phyloP scores from a whole-genome alignment of 257 asterid genomes.

The Apocynum venetum region DNA sequence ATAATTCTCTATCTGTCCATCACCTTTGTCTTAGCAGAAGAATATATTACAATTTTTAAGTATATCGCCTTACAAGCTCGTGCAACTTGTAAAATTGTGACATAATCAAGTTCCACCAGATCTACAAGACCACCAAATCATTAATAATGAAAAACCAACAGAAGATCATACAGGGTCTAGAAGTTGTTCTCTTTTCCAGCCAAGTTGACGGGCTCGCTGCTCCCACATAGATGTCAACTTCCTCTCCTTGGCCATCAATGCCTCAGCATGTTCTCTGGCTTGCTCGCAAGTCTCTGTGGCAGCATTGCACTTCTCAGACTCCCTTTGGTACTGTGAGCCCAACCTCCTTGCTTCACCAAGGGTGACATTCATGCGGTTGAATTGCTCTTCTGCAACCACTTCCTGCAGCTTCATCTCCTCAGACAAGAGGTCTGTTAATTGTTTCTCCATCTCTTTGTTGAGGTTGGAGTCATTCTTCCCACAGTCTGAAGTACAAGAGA shows the following conservation, averaged over 20 bases:
- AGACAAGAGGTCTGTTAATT: slow-evolving; percentile 57
- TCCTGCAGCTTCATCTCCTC: slow-evolving; percentile 77
- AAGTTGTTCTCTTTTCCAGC: slow-evolving; percentile 1
- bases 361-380: slow-evolving; percentile 67
- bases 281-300: slow-evolving; percentile 56
- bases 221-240: slow-evolving; percentile 65
- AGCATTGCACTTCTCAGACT: slow-evolving; percentile 55
- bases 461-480: slow-evolving; percentile 1
- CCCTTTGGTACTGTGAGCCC: slow-evolving; percentile 45
- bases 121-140: neutral
- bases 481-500: slow-evolving; percentile 1
- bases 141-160: neutral
- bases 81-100: neutral
- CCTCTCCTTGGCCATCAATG: slow-evolving; percentile 55
- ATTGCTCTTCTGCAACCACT: slow-evolving; percentile 43
- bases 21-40: neutral
- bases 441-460: slow-evolving; percentile 66
- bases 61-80: neutral
- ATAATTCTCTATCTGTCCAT: neutral
- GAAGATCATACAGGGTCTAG: neutral
- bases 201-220: slow-evolving; percentile 4
- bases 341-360: slow-evolving; percentile 40
- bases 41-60: neutral
- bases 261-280: slow-evolving; percentile 54
- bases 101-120: neutral